phyloP scores from a whole-genome alignment of 768 basidiomycete species.

The Pulveroboletus frians region DNA sequence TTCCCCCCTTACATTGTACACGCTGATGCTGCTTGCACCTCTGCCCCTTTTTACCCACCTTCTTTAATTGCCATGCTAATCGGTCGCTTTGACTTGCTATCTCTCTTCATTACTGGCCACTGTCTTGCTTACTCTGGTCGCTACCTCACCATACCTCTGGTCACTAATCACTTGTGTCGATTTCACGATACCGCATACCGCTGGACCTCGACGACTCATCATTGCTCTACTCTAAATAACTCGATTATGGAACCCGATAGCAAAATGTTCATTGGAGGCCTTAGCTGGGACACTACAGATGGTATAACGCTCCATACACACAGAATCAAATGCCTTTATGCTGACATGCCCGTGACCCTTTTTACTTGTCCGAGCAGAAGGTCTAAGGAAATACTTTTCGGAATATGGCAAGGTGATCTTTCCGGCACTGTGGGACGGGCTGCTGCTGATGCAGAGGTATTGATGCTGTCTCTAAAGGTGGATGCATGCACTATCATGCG shows the following conservation, averaged over 20 bases:
- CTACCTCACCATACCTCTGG: slow-evolving; percentile 33
- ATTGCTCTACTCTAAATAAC: slow-evolving; percentile 27
- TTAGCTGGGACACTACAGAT: slow-evolving; percentile 91
- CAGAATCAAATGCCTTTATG: slow-evolving; percentile 19
- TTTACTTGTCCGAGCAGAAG: slow-evolving; percentile 41
- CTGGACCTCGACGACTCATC: slow-evolving; percentile 30
- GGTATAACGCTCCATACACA: slow-evolving; percentile 46
- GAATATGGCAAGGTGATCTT: slow-evolving; percentile 67
- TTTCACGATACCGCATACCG: slow-evolving; percentile 35
- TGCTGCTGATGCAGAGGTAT: slow-evolving; percentile 1
- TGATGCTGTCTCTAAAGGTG: slow-evolving; percentile 40
- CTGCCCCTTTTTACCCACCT: slow-evolving; percentile 11
- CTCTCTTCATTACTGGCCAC: slow-evolving; percentile 23
- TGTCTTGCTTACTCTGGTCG: slow-evolving; percentile 30
- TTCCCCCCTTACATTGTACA: slow-evolving; percentile 12
- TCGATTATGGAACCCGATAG: slow-evolving; percentile 42
- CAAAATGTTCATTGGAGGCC: slow-evolving; percentile 88
- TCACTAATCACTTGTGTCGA: slow-evolving; percentile 31
- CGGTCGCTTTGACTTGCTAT: slow-evolving; percentile 21
- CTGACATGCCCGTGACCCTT: slow-evolving; percentile 23
- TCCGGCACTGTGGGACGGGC: slow-evolving; percentile 4
- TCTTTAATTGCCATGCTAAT: slow-evolving; percentile 28
- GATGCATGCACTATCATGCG: slow-evolving; percentile 85
- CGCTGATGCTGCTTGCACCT: slow-evolving; percentile 14
- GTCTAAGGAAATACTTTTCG: slow-evolving; percentile 65